Evolutionary conservation across 306 rosid species (phyloP).

Genomic region (Begonia peltatifolia): DNA sequence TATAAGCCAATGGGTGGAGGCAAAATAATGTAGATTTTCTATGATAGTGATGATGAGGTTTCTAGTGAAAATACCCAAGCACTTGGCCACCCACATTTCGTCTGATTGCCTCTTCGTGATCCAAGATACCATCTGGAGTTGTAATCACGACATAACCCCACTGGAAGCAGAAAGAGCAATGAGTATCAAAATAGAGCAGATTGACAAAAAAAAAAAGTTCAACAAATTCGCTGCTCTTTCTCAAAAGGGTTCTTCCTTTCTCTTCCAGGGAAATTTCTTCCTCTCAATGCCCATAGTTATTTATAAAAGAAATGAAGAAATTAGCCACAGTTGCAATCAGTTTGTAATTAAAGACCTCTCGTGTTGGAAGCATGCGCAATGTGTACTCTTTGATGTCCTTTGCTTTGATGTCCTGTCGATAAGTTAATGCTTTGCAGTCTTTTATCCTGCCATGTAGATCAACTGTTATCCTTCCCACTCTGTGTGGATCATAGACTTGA

Average conservation of each 20-base stretch:
- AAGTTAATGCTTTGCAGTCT: constrained; percentile 65
- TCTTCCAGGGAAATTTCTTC: too few relatives aligned
- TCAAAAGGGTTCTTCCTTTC: too few relatives aligned
- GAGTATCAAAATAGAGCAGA: too few relatives aligned
- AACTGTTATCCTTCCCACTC: constrained; percentile 87
- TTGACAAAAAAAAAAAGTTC: too few relatives aligned
- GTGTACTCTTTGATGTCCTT: constrained; percentile 57
- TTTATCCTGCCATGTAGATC: constrained; percentile 85
- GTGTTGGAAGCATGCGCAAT: constrained; percentile 52
- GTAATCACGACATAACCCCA: constrained; percentile 98
- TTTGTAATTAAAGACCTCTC: constrained; percentile 32
- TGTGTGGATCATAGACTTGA: constrained; percentile 72
- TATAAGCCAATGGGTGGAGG: neutral
- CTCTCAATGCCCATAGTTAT: too few relatives aligned
- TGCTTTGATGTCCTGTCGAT: constrained; percentile 66
- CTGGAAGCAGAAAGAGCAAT: constrained; percentile 30
- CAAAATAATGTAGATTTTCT: neutral
- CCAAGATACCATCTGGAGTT: constrained; percentile 91
- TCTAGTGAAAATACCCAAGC: constrained; percentile 70
- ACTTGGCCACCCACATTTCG: constrained; percentile 74
- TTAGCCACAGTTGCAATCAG: too few relatives aligned
- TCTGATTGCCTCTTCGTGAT: constrained; percentile 75
- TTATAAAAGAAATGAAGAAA: too few relatives aligned
- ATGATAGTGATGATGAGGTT: neutral
- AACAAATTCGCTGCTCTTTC: too few relatives aligned